A percentile compares a stretch with the other conserved stretches of the same genome.
Evolutionary conservation across 2,329 filamentous ascomycete species (phyloP).

Genomic region (Apiospora kogelbergensis): DNA sequence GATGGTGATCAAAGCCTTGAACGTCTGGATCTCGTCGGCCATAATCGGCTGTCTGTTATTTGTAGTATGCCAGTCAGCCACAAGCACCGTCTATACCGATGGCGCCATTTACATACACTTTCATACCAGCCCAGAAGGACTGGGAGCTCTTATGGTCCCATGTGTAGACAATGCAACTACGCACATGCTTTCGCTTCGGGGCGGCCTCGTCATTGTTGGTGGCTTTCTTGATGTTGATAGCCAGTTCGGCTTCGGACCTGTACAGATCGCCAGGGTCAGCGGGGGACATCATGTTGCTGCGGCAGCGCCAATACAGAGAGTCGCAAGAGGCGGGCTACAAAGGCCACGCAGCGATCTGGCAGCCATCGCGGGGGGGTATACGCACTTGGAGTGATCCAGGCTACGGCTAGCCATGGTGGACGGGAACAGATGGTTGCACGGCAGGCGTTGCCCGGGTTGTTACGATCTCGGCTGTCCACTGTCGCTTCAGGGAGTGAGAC

Average conservation of each 20-base stretch:
- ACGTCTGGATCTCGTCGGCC: slow-evolving; percentile 97
- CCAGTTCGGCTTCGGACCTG: slow-evolving; percentile 68
- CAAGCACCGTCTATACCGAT: not conserved
- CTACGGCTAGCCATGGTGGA: slow-evolving; percentile 32
- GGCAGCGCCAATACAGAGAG: not conserved
- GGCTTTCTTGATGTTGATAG: slow-evolving; percentile 70
- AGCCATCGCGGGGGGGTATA: slow-evolving; percentile 10
- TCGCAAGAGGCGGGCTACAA: not conserved
- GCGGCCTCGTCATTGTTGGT: slow-evolving; percentile 68
- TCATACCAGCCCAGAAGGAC: slow-evolving; percentile 97
- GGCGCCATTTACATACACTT: slow-evolving; percentile 69
- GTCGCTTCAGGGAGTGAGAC: not conserved
- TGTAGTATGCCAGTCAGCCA: not conserved
- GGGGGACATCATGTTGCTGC: not conserved
- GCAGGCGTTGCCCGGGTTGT: not conserved
- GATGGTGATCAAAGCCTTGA: slow-evolving; percentile 95
- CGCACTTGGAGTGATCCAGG: slow-evolving; percentile 34
- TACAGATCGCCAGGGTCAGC: slow-evolving; percentile 13
- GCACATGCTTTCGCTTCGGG: slow-evolving; percentile 87
- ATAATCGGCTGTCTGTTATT: slow-evolving; percentile 86
- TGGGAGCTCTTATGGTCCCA: slow-evolving; percentile 97
- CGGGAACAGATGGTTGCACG: slow-evolving; percentile 12
- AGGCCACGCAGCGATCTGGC: not conserved
- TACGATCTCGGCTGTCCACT: not conserved
- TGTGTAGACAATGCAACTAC: slow-evolving; percentile 96